Evolutionary conservation across 78 protist genomes (phyloP), one percentile per base, ranked within the genome.

Genomic region (Polysphondylium violaceum): DNA sequence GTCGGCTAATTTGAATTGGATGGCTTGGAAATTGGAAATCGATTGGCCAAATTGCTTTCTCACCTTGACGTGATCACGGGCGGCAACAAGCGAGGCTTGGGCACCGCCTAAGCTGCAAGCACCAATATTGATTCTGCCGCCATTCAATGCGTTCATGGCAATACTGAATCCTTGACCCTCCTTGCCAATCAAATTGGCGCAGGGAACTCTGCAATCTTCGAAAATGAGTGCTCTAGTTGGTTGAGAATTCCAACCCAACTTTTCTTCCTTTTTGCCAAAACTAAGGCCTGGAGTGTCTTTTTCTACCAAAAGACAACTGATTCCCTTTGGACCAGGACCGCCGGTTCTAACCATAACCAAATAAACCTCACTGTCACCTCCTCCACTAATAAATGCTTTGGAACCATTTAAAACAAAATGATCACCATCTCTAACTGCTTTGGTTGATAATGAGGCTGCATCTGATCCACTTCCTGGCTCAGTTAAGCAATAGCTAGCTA

Each of bases 111-210:
- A 75, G 29, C 88, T 59, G 71, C 97, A 95, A 7, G 97, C 87
- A 51, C 93, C 97, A 40, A 96, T 95, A 76, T 96, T 95, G 53
- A 97, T 23, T 29, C 97, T 64, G 9, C 98, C 99, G 2, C 99
- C 98, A 25, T 98, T 96, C 27, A 98, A 87, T 0, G 98, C 98
- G 31, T 51, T 86, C 99, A 97, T 98, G 21, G 99, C 99, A 27
- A 98, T 97, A 16, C 64, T 76, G 76, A 98, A 98, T n/a, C 99
- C 99, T 43, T 96, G 73, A 27, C 99, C 99, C n/a, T 89, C 97
- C 2, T 33, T 63, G 3, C 99, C 98, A 23, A 97, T 53, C 56
- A 92, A 51, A 59, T 93, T 95, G n/a, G 41, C 79, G 14, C 40
- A 74, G 17, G 98, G 99, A 3, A 97, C 98, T 19, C 76, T 41